Evolutionary conservation across 1,284 basidiomycete species (phyloP).

Genomic region (Ustilago crameri): DNA sequence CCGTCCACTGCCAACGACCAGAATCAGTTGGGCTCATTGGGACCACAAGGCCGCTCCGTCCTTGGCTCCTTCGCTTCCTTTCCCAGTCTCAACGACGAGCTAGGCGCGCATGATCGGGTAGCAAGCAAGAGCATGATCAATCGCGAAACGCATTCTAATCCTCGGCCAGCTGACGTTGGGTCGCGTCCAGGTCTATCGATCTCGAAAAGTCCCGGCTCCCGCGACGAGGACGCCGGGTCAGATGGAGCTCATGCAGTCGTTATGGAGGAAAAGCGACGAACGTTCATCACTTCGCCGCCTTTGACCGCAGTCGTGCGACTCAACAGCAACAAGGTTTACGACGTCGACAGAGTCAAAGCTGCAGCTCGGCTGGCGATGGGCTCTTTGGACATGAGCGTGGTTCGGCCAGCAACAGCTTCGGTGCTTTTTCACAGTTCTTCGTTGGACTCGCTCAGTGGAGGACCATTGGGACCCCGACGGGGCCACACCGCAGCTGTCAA

Average conservation of each 20-base stretch:
- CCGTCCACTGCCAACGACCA: constrained; percentile 2
- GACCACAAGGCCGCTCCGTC: constrained; percentile 3
- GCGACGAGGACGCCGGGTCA: constrained; percentile 9
- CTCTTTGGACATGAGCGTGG: constrained; percentile 1
- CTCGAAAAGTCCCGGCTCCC: neutral
- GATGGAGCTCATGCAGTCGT: constrained; percentile 12
- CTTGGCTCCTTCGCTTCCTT: constrained; percentile 13
- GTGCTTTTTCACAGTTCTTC: constrained; percentile 6
- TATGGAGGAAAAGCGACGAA: constrained; percentile 37
- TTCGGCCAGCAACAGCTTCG: constrained; percentile 26
- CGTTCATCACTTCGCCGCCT: constrained; percentile 37
- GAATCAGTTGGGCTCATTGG: constrained; percentile 1
- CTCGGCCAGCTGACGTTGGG: too few species aligned
- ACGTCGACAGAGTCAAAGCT: constrained; percentile 46
- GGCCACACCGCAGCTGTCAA: neutral
- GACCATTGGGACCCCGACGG: too few species aligned
- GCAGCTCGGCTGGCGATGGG: constrained; percentile 24
- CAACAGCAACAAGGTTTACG: constrained; percentile 40
- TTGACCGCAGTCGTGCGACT: constrained; percentile 24
- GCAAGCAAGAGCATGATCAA: too few species aligned
- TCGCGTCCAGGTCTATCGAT: neutral
- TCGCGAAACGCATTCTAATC: too few species aligned
- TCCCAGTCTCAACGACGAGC: constrained; percentile 11
- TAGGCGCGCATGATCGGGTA: too few species aligned
- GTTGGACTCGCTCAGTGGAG: neutral